Evolutionary conservation across 805 yeast genomes (phyloP), one percentile per base, ranked within the genome.

Genomic region (Citeromyces nyonsensis): DNA sequence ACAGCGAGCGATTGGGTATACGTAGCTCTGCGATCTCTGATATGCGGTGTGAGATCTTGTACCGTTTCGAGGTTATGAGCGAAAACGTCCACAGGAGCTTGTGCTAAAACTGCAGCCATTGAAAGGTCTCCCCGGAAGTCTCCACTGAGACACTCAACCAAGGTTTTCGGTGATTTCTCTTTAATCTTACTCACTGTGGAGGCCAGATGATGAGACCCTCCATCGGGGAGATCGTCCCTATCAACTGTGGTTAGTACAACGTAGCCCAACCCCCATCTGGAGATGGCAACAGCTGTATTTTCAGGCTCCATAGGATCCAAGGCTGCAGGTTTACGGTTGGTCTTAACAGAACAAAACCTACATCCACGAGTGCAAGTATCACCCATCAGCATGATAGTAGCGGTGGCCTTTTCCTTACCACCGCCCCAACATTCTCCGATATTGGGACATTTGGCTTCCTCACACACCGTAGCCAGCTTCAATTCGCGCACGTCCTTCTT

Each of bases 341-440:
- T 91, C 54, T 91, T 91, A 30, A 91, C 98, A 1, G 95, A 82
- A 53, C 99, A 91, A 57, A 91, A 91, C 40, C 99, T 66, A 52
- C 99, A 91, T n/a, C 99, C 99, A 57, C 99, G 69, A 1, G 99
- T 91, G 57, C 99, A 91, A 1, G 98, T 91, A 47, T 91, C 99
- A 39, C 99, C 99, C 69, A 91, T 66, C 36, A 91, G 63, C 99
- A 91, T 91, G 44, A 91, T 91, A 2, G 99, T 91, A 5, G 95
- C 95, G 6, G 95, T 84, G 3, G 98, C 96, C 40, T 84, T 88
- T 5, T 88, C 72, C 52, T 86, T 78, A 45, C 76, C 72, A 22
- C 98, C 98, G 35, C 98, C 97, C 99, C 99, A 91, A 56, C 99
- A 91, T 53, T 91, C 99, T 33, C 97, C 95, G 39, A 91, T 91